Conservation (phyloP, 345 rosid genomes). For the Conringia planisiliqua region DNA sequence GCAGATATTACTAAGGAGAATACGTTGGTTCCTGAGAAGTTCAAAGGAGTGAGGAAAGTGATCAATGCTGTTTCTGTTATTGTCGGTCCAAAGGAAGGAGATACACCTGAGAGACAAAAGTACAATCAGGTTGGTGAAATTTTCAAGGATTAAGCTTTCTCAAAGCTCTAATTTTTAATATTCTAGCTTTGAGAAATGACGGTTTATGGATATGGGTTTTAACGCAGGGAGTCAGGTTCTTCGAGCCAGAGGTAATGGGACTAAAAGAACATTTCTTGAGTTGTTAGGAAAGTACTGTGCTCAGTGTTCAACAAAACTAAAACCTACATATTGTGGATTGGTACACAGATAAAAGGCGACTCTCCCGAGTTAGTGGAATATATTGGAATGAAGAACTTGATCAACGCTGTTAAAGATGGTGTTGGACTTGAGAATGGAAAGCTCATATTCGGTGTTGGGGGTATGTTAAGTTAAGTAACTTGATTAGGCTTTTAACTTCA, state of each 20-base stretch:
- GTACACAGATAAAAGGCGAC: constrained; percentile 81
- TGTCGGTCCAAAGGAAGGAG: constrained; percentile 99
- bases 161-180: not conserved
- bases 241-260: constrained; percentile 88
- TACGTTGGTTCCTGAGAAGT: constrained; percentile 59
- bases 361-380: constrained; percentile 93
- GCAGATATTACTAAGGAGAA: constrained; percentile 78
- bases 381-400: constrained; percentile 81
- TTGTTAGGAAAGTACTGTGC: not conserved
- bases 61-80: constrained; percentile 83
- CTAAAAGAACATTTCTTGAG: constrained; percentile 4
- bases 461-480: constrained; percentile 33
- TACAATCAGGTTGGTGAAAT: constrained; percentile 66
- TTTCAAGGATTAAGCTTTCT: not conserved
- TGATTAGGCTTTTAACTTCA: not conserved
- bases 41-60: constrained; percentile 85
- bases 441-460: constrained; percentile 71
- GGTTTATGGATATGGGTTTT: not conserved
- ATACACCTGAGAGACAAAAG: constrained; percentile 90
- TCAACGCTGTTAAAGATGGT: constrained; percentile 65
- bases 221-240: constrained; percentile 89
- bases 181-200: not conserved
- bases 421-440: constrained; percentile 75
- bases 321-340: constrained; percentile 13
- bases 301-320: not conserved